These are phyloP conservation scores for Stemphylium beticola DNA, from an alignment of 2,329 filamentous ascomycete genomes.

Conservation along the genomic window DNA sequence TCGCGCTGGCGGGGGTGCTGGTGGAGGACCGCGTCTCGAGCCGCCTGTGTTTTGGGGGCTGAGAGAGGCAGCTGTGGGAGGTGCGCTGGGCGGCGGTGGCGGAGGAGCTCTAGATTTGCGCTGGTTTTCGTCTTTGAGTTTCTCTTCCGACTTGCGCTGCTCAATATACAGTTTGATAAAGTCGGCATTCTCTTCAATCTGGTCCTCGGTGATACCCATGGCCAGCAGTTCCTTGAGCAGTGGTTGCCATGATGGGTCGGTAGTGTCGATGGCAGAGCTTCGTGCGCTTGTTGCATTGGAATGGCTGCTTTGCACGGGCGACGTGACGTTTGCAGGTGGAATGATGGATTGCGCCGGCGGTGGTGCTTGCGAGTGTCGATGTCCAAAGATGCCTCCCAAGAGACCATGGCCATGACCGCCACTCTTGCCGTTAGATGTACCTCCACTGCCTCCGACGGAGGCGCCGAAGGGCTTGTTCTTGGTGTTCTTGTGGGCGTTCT, in stretches of 20 bases:
- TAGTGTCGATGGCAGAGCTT: conserved; percentile 62
- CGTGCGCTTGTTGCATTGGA: conserved; percentile 43
- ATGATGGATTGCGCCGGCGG: conserved; percentile 58
- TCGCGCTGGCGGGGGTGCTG: conserved; percentile 62
- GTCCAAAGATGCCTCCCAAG: conserved; percentile 59
- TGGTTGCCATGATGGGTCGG: conserved; percentile 67
- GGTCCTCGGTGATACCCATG: conserved; percentile 72
- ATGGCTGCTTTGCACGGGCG: conserved; percentile 45
- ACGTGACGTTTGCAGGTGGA: conserved; percentile 50
- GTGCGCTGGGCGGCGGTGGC: conserved; percentile 63
- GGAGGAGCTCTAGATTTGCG: conserved; percentile 64
- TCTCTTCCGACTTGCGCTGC: conserved; percentile 63
- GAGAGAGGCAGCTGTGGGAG: conserved; percentile 53
- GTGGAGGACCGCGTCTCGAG: conserved; percentile 66
- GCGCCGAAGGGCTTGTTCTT: conserved; percentile 74
- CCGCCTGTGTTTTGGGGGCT: conserved; percentile 68
- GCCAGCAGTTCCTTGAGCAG: conserved; percentile 65
- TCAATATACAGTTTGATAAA: conserved; percentile 73
- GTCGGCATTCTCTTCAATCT: conserved; percentile 70
- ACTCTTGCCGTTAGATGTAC: conserved; percentile 38
- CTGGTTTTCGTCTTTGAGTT: conserved; percentile 54
- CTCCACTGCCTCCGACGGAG: conserved; percentile 29
- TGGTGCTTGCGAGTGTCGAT: conserved; percentile 54
- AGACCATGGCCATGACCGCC: conserved; percentile 53
- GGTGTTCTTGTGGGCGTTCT: conserved; percentile 90